Conservation (phyloP, 2,329 filamentous ascomycete genomes). For the Claviceps monticola region DNA sequence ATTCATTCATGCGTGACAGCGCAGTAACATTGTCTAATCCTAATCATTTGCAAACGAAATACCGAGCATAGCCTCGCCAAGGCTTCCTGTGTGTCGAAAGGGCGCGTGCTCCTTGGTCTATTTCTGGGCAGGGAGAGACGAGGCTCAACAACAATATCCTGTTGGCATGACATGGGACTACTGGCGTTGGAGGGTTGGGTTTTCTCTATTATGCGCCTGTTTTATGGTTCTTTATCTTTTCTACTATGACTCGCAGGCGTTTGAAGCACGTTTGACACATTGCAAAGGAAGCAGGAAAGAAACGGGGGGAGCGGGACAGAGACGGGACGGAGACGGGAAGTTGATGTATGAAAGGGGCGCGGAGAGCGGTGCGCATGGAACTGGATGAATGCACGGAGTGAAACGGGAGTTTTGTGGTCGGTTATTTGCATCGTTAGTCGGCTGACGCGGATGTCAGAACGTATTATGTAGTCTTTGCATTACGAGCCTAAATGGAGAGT, state of each 20-base stretch:
- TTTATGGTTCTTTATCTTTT: not conserved
- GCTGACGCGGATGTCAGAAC: not conserved
- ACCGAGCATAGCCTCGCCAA: not conserved
- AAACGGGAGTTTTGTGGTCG: not conserved
- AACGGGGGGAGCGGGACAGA: not conserved
- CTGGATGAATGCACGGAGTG: not conserved
- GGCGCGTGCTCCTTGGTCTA: too few relatives aligned
- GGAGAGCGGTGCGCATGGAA: not conserved
- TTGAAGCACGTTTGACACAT: not conserved
- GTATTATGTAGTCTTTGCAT: not conserved
- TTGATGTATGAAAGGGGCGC: too few relatives aligned
- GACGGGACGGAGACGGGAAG: not conserved
- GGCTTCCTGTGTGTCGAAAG: not conserved
- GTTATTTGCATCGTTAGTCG: conserved; percentile 1
- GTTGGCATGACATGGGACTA: conserved; percentile 1
- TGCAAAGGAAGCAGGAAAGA: conserved; percentile 1
- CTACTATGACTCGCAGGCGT: not conserved
- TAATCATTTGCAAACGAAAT: not conserved
- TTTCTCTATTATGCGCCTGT: not conserved
- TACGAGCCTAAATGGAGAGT: not conserved
- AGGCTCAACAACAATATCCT: not conserved
- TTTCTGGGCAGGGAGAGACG: not conserved
- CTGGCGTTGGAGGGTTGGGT: conserved; percentile 1
- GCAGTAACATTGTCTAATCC: conserved; percentile 3
- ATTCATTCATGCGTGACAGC: conserved; percentile 15